Evolutionary conservation across 2,329 filamentous ascomycete species (phyloP).

Genomic region (Apiospora arundinis): DNA sequence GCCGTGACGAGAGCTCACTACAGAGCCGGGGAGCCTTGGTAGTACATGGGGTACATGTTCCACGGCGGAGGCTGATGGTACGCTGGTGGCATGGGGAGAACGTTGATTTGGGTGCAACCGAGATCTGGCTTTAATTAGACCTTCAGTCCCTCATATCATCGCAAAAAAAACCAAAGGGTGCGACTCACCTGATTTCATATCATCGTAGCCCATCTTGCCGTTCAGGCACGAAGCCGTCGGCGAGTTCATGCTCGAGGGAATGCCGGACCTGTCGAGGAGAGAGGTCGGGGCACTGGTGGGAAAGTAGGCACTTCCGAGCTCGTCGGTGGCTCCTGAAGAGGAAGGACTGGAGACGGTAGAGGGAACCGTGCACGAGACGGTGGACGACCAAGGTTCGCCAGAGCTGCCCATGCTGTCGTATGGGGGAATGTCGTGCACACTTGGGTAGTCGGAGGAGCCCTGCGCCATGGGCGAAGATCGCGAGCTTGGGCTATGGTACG

Average conservation of each 20-base stretch:
- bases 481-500: constrained; percentile 45
- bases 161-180: constrained; percentile 23
- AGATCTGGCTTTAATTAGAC: constrained; percentile 40
- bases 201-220: constrained; percentile 44
- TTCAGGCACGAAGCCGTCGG: constrained; percentile 39
- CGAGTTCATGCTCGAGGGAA: constrained; percentile 39
- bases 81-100: constrained; percentile 40
- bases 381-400: constrained; percentile 54
- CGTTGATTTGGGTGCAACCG: constrained; percentile 40
- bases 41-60: constrained; percentile 45
- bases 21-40: constrained; percentile 37
- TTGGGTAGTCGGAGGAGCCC: constrained; percentile 49
- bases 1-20: constrained; percentile 21
- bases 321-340: constrained; percentile 54
- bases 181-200: constrained; percentile 42
- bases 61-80: constrained; percentile 43
- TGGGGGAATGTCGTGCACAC: constrained; percentile 49
- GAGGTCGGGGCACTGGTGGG: constrained; percentile 55
- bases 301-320: constrained; percentile 55
- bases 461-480: constrained; percentile 52
- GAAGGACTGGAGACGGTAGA: constrained; percentile 60
- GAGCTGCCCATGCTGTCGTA: constrained; percentile 50
- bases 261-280: constrained; percentile 45
- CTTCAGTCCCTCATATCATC: constrained; percentile 29
- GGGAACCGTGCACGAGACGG: constrained; percentile 50